Evolutionary conservation across 139 green algal species (phyloP), one percentile per base, ranked within the genome.

Genomic region (Chlorella vulgaris): DNA sequence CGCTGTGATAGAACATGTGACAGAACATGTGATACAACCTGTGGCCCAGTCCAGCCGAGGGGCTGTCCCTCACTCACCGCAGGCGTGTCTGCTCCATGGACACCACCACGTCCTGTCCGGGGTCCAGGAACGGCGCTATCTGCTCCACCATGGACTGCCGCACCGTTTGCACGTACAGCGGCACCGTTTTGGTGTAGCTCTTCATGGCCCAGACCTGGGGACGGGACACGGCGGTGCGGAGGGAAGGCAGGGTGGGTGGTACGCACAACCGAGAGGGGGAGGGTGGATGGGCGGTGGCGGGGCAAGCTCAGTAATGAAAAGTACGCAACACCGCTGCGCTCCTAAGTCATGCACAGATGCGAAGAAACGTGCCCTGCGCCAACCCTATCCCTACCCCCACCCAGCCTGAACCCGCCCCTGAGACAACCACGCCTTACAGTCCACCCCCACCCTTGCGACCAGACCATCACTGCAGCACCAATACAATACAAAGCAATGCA

Each of bases 81-180:
- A 93, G 84, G 15, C 92, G 85, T 33, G 89, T 96, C 78, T 92
- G 86, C 86, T 96, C 91, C 38, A 93, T 76, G 74, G 66, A 87
- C 22, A 93, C 89, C 7, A 93, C 81, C 31, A 94, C 88, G 75
- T 96, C 91, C 21, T 88, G 83, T 13, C 51, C 84, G 29, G 90
- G 86, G 82, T 97, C 93, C 63, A 97, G 85, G 69, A 97, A 97
- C 33, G 89, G 92, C 5, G 81, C 50, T 18, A 97, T 88, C 69
- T 90, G 83, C 26, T 39, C 40, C 43, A 96, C 74, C 22, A 82
- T 89, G 31, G 77, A 47, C 35, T 86, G 77, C 51, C 83, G 79
- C 70, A 96, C 83, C 42, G 93, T 92, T 81, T 97, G 93, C 35
- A 96, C 92, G 63, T 92, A 95, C 47, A 97, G 83, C 6, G 93